A percentile compares a stretch with the other conserved stretches of the same genome.
phyloP scores from a whole-genome alignment of 768 basidiomycete species.

The Lactifluus hygrophoroides region DNA sequence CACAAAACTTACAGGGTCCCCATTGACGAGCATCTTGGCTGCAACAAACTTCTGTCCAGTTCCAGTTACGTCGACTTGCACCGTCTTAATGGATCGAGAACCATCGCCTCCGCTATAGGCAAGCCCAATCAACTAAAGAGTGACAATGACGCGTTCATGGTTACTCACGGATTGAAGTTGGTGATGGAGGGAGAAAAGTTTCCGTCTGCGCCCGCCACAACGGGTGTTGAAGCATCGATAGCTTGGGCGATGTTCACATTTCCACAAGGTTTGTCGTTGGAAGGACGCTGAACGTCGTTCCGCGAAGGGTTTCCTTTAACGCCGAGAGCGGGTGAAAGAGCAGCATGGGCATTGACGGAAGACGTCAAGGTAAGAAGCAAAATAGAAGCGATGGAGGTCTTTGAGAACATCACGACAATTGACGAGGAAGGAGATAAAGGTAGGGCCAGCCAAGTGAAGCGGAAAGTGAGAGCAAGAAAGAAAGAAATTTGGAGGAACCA shows the following conservation, averaged over 20 bases:
- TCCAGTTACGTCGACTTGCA: conserved; percentile 39
- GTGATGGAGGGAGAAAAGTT: conserved; percentile 33
- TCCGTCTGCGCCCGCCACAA: conserved; percentile 29
- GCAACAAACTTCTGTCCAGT: conserved; percentile 29
- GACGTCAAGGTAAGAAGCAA: conserved; percentile 30
- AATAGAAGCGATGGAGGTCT: conserved; percentile 24
- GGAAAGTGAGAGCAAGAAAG: neutral
- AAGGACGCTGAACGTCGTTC: conserved; percentile 27
- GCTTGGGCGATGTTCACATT: conserved; percentile 33
- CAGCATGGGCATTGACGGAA: conserved; percentile 36
- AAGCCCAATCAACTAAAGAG: conserved; percentile 24
- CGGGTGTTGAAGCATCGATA: conserved; percentile 31
- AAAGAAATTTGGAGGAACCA: neutral
- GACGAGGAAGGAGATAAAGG: too few relatives aligned
- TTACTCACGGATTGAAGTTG: conserved; percentile 41
- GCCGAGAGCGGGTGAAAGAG: conserved; percentile 35
- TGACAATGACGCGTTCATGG: conserved; percentile 37
- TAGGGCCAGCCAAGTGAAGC: neutral
- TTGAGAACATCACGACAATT: conserved; percentile 23
- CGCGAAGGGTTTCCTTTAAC: conserved; percentile 23
- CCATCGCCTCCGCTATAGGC: conserved; percentile 36
- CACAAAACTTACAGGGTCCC: conserved; percentile 34
- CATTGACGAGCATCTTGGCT: conserved; percentile 38
- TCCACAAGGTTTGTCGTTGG: conserved; percentile 34
- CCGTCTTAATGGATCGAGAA: conserved; percentile 35